phyloP scores from a whole-genome alignment of 495 filamentous ascomycete species.

The Cairneyella variabilis region DNA sequence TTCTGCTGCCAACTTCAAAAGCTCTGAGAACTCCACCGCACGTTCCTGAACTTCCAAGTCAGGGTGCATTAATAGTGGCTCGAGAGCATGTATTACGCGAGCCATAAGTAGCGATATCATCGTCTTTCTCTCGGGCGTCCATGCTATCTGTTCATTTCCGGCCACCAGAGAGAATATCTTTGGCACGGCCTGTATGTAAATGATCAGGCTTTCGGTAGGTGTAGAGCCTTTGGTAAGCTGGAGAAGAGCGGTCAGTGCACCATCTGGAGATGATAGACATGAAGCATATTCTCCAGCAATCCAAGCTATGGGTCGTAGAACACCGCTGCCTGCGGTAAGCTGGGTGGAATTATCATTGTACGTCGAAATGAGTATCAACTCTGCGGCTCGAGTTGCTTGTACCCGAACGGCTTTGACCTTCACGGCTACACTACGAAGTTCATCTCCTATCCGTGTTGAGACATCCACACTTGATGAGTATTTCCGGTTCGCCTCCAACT shows the following conservation, averaged over 20 bases:
- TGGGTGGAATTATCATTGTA: conserved; percentile 37
- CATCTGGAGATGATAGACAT: conserved; percentile 59
- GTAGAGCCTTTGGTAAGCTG: conserved; percentile 58
- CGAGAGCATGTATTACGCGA: conserved; percentile 75
- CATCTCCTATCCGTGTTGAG: conserved; percentile 70
- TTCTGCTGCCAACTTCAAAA: conserved; percentile 80
- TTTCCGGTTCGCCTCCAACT: neutral
- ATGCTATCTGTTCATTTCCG: conserved; percentile 47
- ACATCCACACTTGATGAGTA: conserved; percentile 38
- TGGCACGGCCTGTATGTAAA: conserved; percentile 80
- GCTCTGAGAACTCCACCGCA: conserved; percentile 84
- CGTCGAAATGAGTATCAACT: conserved; percentile 59
- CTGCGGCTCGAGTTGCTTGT: conserved; percentile 78
- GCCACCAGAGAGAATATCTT: conserved; percentile 75
- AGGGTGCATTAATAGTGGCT: conserved; percentile 72
- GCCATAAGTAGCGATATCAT: conserved; percentile 71
- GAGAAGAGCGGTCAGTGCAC: conserved; percentile 67
- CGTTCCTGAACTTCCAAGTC: conserved; percentile 95
- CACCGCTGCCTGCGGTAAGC: conserved; percentile 43
- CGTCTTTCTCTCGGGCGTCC: conserved; percentile 64
- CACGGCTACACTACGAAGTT: conserved; percentile 86
- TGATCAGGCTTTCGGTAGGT: conserved; percentile 58
- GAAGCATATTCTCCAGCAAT: conserved; percentile 81
- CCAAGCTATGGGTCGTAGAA: conserved; percentile 74
- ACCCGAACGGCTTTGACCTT: conserved; percentile 76